Percentiles rank a stretch among this genome's conserved stretches.
Conservation (phyloP, 495 filamentous ascomycete species). For the Hypoxylon cercidicola region DNA sequence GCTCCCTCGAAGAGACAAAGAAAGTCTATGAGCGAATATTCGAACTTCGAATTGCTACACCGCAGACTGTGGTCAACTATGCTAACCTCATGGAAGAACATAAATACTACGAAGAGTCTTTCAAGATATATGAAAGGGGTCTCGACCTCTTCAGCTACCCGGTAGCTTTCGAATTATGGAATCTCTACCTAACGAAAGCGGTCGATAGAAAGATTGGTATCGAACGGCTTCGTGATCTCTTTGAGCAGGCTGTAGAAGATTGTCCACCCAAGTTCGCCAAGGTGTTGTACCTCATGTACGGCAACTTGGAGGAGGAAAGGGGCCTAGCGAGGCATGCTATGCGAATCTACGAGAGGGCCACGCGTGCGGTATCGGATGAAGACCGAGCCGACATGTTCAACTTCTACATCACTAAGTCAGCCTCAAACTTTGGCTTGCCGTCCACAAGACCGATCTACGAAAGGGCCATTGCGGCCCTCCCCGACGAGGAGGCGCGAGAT, state of each 20-base stretch:
- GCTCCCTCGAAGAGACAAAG: conserved; percentile 89
- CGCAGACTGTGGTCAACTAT: conserved; percentile 98
- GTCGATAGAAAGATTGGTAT: conserved; percentile 95
- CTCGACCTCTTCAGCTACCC: conserved; percentile 97
- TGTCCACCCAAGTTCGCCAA: conserved; percentile 97
- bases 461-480: conserved; percentile 88
- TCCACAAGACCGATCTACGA: conserved; percentile 98
- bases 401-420: conserved; percentile 99
- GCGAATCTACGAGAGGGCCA: conserved; percentile 98
- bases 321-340: conserved; percentile 97
- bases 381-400: conserved; percentile 98
- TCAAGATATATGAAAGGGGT: conserved; percentile 97
- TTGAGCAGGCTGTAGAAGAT: conserved; percentile 95
- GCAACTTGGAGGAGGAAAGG: conserved; percentile 94
- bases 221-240: conserved; percentile 92
- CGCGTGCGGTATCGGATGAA: conserved; percentile 93
- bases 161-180: conserved; percentile 98
- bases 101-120: conserved; percentile 96
- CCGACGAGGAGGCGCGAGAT: conserved; percentile 91
- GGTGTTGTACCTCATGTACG: conserved; percentile 96
- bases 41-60: conserved; percentile 96
- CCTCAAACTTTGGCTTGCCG: conserved; percentile 95
- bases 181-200: conserved; percentile 96
- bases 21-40: conserved; percentile 98
- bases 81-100: conserved; percentile 96